Evolutionary conservation across 208 protist genomes (phyloP).

Genomic region (Trypanosoma scelopori): DNA sequence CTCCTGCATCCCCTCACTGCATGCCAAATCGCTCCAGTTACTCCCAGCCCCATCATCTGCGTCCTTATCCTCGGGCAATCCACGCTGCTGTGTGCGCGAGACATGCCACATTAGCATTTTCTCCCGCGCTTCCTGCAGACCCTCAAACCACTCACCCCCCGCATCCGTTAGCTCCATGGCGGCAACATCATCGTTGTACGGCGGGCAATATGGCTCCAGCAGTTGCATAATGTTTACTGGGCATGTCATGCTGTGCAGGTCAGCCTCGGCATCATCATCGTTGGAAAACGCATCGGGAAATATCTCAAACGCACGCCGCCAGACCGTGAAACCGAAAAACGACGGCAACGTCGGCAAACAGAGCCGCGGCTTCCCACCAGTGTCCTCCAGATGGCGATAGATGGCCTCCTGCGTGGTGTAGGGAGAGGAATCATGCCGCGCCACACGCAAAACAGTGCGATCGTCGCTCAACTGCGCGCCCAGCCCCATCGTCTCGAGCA

Average conservation of each 20-base stretch:
- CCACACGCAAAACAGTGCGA: slow-evolving; percentile 11
- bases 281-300: slow-evolving; percentile 38
- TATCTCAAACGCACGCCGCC: slow-evolving; percentile 43
- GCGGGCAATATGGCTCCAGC: slow-evolving; percentile 84
- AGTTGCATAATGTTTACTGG: slow-evolving; percentile 80
- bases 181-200: slow-evolving; percentile 52
- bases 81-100: background rate
- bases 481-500: slow-evolving; percentile 67
- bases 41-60: slow-evolving; percentile 33
- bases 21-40: slow-evolving; percentile 8
- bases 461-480: slow-evolving; percentile 27
- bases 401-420: slow-evolving; percentile 49
- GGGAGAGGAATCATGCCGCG: slow-evolving; percentile 23
- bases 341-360: slow-evolving; percentile 61
- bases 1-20: slow-evolving; percentile 11
- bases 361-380: slow-evolving; percentile 44
- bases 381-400: slow-evolving; percentile 42
- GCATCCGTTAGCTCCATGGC: slow-evolving; percentile 33
- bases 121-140: slow-evolving; percentile 25
- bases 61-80: background rate
- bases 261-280: background rate
- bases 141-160: slow-evolving; percentile 36
- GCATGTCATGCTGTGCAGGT: slow-evolving; percentile 45
- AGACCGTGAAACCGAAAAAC: slow-evolving; percentile 76
- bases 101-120: slow-evolving; percentile 24